Evolutionary conservation across 345 rosid species (phyloP), one percentile per base, ranked within the genome.

Genomic region (Raphanus sativus): DNA sequence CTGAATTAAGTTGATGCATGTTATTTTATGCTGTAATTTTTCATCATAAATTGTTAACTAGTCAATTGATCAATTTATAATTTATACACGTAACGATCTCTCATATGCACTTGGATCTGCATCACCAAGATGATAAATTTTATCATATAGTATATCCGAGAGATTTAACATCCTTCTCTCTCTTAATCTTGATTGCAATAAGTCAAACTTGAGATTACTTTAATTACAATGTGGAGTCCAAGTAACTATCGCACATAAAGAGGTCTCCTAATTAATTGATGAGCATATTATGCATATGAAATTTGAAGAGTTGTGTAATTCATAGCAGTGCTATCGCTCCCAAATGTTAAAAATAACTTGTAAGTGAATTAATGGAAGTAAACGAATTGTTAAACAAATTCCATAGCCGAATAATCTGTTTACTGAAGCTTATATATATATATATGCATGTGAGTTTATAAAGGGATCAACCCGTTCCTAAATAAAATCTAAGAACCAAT

Each of bases 81-180:
- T 73, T 61, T 78, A 73, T 73, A 64, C 29, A 67, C 70, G 70
- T 78, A 73, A 73, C 52, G 69, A 73, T 59, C 65, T 79, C 69
- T 59, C 50, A 62, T 78, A 60, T 73, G 69, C 82, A 62, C 74
- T 67, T 73, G 78, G 78, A 73, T 73, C 82, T 73, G 78, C 78
- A 78, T 79, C 82, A 73, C 74, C 70, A 62, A 50, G 77, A 73
- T 73, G 66, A 68, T 73, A 70, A 79, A 79, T 70, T 78, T 78
- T 79, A 79, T 67, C 70, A 79, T 73, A 50, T 50, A 45, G 48
- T 45, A 50, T 50, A 67, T 60, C 74, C 77, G 36, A 67, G 59
- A 61, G 77, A 79, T 68, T 78, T 67, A 73, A 73, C 71, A 71
- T 77, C 72, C 36, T 69, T 76, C 71, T 77, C 81, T 77, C 76